A percentile compares a stretch with the other conserved stretches of the same genome.
phyloP scores from a whole-genome alignment of 75 land plant species.

The Cryptomeria japonica region DNA sequence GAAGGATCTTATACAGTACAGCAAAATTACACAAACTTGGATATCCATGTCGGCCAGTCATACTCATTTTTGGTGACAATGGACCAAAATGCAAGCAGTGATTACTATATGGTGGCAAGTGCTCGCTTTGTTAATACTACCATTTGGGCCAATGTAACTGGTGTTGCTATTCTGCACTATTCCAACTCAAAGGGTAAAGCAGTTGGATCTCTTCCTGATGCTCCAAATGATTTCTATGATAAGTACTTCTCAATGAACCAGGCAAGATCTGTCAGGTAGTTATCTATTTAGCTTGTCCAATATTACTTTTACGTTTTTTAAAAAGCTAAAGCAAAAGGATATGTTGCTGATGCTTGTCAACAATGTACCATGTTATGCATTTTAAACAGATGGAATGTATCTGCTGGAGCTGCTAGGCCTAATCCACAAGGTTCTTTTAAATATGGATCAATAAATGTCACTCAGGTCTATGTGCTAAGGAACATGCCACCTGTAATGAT shows the following conservation, averaged over 20 bases:
- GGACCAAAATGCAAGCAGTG: conserved; percentile 85
- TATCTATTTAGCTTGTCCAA: not conserved
- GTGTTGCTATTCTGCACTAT: conserved; percentile 70
- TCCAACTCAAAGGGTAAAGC: conserved; percentile 68
- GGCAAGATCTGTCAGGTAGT: conserved; percentile 80
- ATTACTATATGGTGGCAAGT: conserved; percentile 94
- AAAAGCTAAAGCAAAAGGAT: not conserved
- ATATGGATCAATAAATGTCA: conserved; percentile 84
- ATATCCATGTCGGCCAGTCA: conserved; percentile 91
- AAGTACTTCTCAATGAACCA: conserved; percentile 79
- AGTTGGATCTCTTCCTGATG: conserved; percentile 59
- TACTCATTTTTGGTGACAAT: conserved; percentile 86
- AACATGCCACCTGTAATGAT: conserved; percentile 53
- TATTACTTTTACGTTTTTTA: no score
- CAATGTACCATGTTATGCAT: not conserved
- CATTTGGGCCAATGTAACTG: conserved; percentile 66
- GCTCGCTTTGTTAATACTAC: conserved; percentile 75
- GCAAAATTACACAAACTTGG: conserved; percentile 73
- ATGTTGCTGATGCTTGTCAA: conserved; percentile 5
- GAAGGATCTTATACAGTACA: conserved; percentile 91
- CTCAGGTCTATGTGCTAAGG: conserved; percentile 57
- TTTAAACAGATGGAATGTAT: conserved; percentile 71
- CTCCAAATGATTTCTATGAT: conserved; percentile 72
- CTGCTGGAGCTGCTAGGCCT: conserved; percentile 93
- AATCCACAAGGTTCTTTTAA: conserved; percentile 93